These are phyloP conservation scores for Pythium vanterpoolii DNA, from an alignment of 352 stramenopile genomes.

Conservation along the genomic window DNA sequence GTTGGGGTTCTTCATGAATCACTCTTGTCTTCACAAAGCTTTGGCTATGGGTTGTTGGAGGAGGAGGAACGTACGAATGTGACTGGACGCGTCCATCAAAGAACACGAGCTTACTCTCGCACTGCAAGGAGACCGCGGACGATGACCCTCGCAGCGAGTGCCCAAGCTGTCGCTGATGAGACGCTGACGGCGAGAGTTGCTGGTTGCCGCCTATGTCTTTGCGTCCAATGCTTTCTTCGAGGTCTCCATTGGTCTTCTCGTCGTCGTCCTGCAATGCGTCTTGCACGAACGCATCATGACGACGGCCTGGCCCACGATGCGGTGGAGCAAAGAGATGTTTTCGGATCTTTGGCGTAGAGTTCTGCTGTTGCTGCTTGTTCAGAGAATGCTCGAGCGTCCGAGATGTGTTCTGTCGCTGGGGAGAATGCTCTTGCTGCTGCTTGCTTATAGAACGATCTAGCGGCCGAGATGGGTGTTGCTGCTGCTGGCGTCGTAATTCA, in stretches of 20 bases:
- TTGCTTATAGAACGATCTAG: not conserved
- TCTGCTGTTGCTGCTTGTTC: no score
- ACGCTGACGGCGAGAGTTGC: not conserved
- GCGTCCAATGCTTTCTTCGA: not conserved
- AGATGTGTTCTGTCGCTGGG: not conserved
- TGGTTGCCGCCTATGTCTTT: not conserved
- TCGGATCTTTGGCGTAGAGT: no score
- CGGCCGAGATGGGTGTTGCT: slow-evolving; percentile 9
- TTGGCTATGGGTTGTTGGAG: not conserved
- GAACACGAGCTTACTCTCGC: slow-evolving; percentile 61
- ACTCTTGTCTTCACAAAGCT: not conserved
- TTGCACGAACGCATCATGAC: slow-evolving; percentile 18
- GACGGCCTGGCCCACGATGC: not conserved
- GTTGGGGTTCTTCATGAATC: not conserved
- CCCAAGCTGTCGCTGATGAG: not conserved
- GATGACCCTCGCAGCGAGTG: not conserved
- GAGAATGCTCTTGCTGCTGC: slow-evolving; percentile 1
- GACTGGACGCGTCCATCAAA: slow-evolving; percentile 33
- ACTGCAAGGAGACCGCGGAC: slow-evolving; percentile 28
- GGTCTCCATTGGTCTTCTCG: not conserved
- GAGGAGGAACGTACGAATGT: not conserved
- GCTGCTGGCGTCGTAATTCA: slow-evolving; percentile 27
- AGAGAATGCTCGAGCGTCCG: no score
- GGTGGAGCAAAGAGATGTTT: not conserved
- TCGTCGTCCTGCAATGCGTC: slow-evolving; percentile 14